Conservation (phyloP, 768 basidiomycete genomes). For the Mycena rebaudengoi region DNA sequence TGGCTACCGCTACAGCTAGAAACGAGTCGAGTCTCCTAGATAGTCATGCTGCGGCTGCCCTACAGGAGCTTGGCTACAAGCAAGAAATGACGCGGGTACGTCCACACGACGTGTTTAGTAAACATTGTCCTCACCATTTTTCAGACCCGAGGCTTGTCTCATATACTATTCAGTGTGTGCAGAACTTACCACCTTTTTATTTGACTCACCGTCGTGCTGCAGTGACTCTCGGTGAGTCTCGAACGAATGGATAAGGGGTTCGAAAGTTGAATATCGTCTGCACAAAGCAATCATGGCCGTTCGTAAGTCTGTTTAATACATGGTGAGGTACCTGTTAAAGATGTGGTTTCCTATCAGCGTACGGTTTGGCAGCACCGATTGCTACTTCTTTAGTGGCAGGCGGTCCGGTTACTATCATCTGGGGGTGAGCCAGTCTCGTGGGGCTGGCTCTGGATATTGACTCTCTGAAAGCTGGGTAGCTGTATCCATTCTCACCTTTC, state of each 20-base stretch:
- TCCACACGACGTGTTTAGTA: not conserved
- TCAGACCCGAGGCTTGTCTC: constrained; percentile 59
- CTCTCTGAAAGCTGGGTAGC: constrained; percentile 53
- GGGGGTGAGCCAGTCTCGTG: constrained; percentile 52
- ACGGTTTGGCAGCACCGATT: constrained; percentile 63
- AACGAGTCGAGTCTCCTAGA: not conserved
- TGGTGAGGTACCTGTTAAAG: no score
- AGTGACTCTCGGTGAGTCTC: constrained; percentile 59
- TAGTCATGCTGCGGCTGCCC: constrained; percentile 22
- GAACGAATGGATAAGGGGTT: not conserved
- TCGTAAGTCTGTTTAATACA: constrained; percentile 60
- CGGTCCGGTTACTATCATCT: constrained; percentile 64
- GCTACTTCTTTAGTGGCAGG: constrained; percentile 63
- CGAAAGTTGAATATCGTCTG: no score
- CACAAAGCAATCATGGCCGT: constrained; percentile 70
- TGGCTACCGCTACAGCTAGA: not conserved
- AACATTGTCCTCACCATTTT: not conserved
- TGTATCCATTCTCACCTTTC: constrained; percentile 56
- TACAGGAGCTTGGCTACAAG: constrained; percentile 63
- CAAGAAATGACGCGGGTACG: constrained; percentile 64
- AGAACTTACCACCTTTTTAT: not conserved
- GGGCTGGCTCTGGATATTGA: not conserved
- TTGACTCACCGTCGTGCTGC: constrained; percentile 1
- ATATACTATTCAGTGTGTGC: constrained; percentile 62
- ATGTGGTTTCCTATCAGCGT: no score